phyloP scores from a whole-genome alignment of 371 early-diverging fungal genomes.

The Gilbertella persicaria region DNA sequence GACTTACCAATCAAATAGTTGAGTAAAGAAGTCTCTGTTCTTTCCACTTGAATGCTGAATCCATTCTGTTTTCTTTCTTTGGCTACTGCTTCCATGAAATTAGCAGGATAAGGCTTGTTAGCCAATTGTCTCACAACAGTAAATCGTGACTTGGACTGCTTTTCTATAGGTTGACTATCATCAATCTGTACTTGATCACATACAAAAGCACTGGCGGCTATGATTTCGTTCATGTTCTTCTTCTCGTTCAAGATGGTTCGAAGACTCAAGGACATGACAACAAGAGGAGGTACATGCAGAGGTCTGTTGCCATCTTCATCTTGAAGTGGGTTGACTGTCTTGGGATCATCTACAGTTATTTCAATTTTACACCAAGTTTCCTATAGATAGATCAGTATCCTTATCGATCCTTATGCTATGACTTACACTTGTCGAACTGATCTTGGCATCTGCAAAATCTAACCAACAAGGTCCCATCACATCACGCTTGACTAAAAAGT shows the following conservation, averaged over 20 bases:
- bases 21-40: constrained; percentile 66
- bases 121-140: constrained; percentile 71
- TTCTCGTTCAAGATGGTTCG: constrained; percentile 81
- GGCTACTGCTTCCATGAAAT: constrained; percentile 52
- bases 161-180: constrained; percentile 46
- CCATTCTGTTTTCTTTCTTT: constrained; percentile 30
- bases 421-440: constrained; percentile 51
- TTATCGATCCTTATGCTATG: constrained; percentile 12
- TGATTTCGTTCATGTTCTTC: constrained; percentile 87
- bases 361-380: constrained; percentile 90
- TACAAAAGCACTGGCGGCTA: constrained; percentile 48
- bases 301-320: constrained; percentile 51
- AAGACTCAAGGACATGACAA: constrained; percentile 82
- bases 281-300: constrained; percentile 72
- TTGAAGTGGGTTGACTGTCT: constrained; percentile 59
- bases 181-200: constrained; percentile 59
- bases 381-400: constrained; percentile 5
- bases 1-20: constrained; percentile 65
- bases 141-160: constrained; percentile 52
- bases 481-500: constrained; percentile 88
- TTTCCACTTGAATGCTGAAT: constrained; percentile 47
- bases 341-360: constrained; percentile 68
- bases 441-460: constrained; percentile 49
- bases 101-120: constrained; percentile 62
- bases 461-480: constrained; percentile 99